phyloP scores from a whole-genome alignment of 306 rosid genomes.

The Quercus mongolica region DNA sequence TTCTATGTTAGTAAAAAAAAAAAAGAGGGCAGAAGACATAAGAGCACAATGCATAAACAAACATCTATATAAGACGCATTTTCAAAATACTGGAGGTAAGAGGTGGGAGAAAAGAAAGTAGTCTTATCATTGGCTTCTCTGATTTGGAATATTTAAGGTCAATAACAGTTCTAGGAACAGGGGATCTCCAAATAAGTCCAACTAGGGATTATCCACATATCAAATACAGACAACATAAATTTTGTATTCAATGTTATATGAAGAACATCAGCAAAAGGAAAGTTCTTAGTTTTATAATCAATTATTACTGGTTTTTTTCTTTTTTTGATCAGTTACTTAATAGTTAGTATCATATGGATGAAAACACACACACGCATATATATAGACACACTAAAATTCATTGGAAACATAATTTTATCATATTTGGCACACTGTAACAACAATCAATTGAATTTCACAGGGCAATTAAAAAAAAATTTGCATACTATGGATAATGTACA shows the following conservation, averaged over 20 bases:
- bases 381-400: neutral
- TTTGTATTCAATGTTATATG: neutral
- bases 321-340: no score
- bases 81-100: neutral
- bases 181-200: neutral
- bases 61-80: neutral
- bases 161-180: neutral
- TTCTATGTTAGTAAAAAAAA: neutral
- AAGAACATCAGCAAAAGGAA: neutral
- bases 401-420: neutral
- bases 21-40: neutral
- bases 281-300: neutral
- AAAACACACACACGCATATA: neutral
- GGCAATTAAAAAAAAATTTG: neutral
- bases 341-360: neutral
- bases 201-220: neutral
- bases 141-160: neutral
- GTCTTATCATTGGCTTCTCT: neutral
- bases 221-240: neutral
- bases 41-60: neutral
- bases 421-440: neutral
- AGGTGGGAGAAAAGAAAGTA: neutral
- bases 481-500: neutral
- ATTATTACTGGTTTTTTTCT: neutral
- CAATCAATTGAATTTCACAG: neutral